phyloP scores from a whole-genome alignment of 2,329 filamentous ascomycete species.

The Hypoxylon sp. region DNA sequence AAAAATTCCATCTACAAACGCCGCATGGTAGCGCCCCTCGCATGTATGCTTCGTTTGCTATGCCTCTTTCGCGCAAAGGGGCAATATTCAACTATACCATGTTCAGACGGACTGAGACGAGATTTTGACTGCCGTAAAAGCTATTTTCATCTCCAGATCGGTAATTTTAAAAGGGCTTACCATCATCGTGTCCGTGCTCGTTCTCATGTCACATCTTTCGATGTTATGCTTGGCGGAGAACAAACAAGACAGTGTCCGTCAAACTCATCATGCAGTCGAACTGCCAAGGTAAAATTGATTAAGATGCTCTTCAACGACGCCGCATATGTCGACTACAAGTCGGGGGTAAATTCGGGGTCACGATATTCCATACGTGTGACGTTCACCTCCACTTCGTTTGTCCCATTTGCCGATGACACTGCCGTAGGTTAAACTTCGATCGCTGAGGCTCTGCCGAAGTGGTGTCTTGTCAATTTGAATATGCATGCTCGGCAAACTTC shows the following conservation, averaged over 20 bases:
- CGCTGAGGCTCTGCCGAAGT: constrained; percentile 39
- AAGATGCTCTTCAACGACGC: background rate
- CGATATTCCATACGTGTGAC: constrained; percentile 32
- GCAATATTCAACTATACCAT: background rate
- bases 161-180: constrained; percentile 13
- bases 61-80: background rate
- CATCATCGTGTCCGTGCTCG: background rate
- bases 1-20: background rate
- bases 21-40: background rate
- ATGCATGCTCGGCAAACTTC: constrained; percentile 24
- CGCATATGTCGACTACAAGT: background rate
- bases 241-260: constrained; percentile 6
- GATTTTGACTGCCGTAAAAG: constrained; percentile 16
- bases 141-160: constrained; percentile 6
- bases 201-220: constrained; percentile 5
- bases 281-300: constrained; percentile 7
- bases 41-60: background rate
- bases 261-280: background rate
- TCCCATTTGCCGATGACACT: constrained; percentile 38
- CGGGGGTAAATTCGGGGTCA: constrained; percentile 22
- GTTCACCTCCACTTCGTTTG: constrained; percentile 20
- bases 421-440: constrained; percentile 29
- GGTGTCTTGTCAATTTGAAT: constrained; percentile 17
- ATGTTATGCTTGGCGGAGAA: constrained; percentile 3
- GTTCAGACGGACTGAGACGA: background rate